Evolutionary conservation across 1,284 basidiomycete genomes (phyloP).

Genomic region (Cryptococcus amylolentus): DNA sequence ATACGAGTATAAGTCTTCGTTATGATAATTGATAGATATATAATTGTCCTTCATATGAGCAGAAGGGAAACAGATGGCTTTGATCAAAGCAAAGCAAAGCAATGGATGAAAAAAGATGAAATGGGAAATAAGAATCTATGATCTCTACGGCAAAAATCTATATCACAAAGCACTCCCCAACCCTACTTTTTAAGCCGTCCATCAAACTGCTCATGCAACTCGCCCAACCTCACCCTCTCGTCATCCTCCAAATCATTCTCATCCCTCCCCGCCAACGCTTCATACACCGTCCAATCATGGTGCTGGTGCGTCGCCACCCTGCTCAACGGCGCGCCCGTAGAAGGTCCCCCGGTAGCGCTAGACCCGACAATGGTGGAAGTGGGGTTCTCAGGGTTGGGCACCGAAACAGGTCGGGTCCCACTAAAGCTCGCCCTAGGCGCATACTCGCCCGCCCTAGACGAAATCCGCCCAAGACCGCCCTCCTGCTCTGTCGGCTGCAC

Average conservation of each 20-base stretch:
- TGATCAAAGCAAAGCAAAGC: no score
- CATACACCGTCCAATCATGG: conserved; percentile 33
- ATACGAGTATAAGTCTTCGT: no score
- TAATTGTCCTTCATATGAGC: no score
- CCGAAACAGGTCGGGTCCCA: not conserved
- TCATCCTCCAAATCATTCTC: conserved; percentile 37
- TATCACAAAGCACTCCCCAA: not conserved
- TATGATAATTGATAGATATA: no score
- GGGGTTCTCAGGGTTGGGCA: not conserved
- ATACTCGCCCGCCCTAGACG: conserved; percentile 8
- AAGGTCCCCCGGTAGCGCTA: not conserved
- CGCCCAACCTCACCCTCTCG: conserved; percentile 29
- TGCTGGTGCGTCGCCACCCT: conserved; percentile 16
- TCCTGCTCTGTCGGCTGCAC: conserved; percentile 14
- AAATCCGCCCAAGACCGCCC: conserved; percentile 16
- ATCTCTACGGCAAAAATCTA: no score
- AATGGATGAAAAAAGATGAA: no score
- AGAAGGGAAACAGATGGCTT: no score
- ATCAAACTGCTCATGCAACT: conserved; percentile 32
- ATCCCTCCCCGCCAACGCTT: conserved; percentile 35
- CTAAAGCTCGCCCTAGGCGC: not conserved
- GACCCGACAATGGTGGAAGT: not conserved
- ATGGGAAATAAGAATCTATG: no score
- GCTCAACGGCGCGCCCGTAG: not conserved
- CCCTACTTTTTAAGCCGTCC: conserved; percentile 21